Evolutionary conservation across 2,329 filamentous ascomycete species (phyloP), one percentile per base, ranked within the genome.

Genomic region (Xylariomycetidae sp.): DNA sequence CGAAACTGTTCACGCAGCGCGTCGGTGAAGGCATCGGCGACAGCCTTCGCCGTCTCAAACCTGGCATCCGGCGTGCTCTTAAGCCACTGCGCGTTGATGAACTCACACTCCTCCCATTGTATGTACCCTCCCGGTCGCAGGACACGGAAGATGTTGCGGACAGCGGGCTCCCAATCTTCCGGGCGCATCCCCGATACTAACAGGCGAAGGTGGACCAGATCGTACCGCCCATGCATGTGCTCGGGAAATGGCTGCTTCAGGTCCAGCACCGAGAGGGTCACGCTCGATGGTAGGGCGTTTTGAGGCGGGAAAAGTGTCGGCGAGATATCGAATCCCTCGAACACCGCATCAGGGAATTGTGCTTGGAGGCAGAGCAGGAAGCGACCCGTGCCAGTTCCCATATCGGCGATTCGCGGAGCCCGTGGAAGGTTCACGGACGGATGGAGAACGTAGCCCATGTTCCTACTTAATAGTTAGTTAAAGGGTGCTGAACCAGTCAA

Each of bases 91-190:
- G 34, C 27, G 14, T 35, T 28, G 5, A 35, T 8, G 22, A 42
- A 42, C 5, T 43, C 35, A 22, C 42, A 41, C 25, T 43, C 38
- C 27, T 36, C 31, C 38, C 38, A 45, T 20, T 45, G 37, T 16
- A 38, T 18, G 13, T 23, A 40, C 2, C 36, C 32, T 25, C 23
- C 16, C n/a, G 25, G 15, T 19, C 25, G 22, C 12, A 34, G 25
- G 9, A 34, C 11, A 20, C 15, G 3, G 11, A 14, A 8, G 17
- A 42, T 20, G 29, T 33, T 39, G 7, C 22, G 26, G 11, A 42
- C 39, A 9, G 30, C 22, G 14, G 32, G 7, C 11, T 26, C 20
- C 36, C 33, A 36, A 12, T 38, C 39, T 17, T 15, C 12, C 11
- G 32, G 36, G 11, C 23, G 36, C 26, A 41, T 34, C n/a, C 31